Evolutionary conservation across 2,329 filamentous ascomycete species (phyloP).

Genomic region (Sporothrix schenckii): DNA sequence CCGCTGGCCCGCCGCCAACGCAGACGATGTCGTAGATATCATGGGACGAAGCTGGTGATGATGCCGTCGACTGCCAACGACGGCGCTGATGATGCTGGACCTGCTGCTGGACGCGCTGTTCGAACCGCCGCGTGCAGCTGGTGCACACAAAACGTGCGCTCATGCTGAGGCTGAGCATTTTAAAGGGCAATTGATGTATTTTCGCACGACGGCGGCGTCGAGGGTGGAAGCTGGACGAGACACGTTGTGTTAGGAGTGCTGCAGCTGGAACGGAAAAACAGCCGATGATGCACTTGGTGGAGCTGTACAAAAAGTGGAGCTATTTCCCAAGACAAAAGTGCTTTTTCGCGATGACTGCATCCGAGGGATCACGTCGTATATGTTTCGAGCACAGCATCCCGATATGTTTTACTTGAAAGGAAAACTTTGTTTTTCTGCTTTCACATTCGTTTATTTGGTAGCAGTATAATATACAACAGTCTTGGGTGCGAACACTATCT

Average conservation of each 20-base stretch:
- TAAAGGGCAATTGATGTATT: conserved; percentile 3
- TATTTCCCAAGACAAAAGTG: too few relatives aligned
- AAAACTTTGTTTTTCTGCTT: neutral
- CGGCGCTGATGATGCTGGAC: conserved; percentile 47
- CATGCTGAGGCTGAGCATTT: conserved; percentile 31
- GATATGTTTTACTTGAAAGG: neutral
- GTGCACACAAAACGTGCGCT: conserved; percentile 47
- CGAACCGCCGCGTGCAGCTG: conserved; percentile 50
- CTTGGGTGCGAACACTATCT: neutral
- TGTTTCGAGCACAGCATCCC: too few relatives aligned
- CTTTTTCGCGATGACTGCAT: too few relatives aligned
- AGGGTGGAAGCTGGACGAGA: neutral
- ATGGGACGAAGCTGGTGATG: conserved; percentile 47
- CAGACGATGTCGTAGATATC: conserved; percentile 94
- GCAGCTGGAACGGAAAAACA: conserved; percentile 10
- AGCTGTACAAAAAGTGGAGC: conserved; percentile 24
- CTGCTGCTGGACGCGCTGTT: conserved; percentile 38
- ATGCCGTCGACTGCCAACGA: conserved; percentile 35
- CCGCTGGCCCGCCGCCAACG: conserved; percentile 85
- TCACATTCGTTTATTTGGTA: neutral
- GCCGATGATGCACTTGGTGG: conserved; percentile 5
- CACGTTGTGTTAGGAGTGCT: neutral
- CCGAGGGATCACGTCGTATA: too few relatives aligned
- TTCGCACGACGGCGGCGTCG: neutral
- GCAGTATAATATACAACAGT: neutral